Percentiles rank a stretch among this genome's conserved stretches.
phyloP scores from a whole-genome alignment of 2,329 filamentous ascomycete genomes.

The Diaporthe amygdali region DNA sequence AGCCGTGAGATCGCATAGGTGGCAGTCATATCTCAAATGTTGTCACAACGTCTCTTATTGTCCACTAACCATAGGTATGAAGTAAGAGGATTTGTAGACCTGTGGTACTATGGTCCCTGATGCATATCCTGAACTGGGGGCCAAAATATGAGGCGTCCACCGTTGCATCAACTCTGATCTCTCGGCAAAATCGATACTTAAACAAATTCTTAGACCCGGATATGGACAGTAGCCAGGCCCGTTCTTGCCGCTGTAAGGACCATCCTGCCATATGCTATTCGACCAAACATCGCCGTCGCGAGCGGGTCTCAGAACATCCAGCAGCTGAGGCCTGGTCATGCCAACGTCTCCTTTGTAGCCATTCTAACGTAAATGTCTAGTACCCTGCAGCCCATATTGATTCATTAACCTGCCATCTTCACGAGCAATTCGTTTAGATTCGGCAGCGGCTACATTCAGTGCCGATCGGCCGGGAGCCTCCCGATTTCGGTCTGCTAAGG shows the following conservation, averaged over 20 bases:
- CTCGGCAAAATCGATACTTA: background rate
- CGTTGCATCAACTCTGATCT: background rate
- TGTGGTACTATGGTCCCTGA: too few species aligned
- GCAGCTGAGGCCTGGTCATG: background rate
- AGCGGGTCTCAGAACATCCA: background rate
- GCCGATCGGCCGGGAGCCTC: background rate
- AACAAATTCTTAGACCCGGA: too few species aligned
- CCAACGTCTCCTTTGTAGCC: background rate
- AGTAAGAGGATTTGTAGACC: too few species aligned
- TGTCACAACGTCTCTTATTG: too few species aligned
- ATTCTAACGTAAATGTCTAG: background rate
- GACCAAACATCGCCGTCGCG: too few species aligned
- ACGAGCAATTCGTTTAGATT: background rate
- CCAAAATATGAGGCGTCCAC: background rate
- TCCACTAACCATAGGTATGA: too few species aligned
- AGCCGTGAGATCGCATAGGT: too few species aligned
- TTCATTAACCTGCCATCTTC: background rate
- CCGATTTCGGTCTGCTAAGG: conserved; percentile 2
- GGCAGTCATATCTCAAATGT: too few species aligned
- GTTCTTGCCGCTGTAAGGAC: background rate
- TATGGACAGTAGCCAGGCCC: background rate
- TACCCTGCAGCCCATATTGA: background rate
- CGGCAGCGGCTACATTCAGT: background rate
- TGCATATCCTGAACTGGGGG: too few species aligned
- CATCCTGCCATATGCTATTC: background rate